A percentile compares a stretch with the other conserved stretches of the same genome.
These are phyloP conservation scores for Fusarium keratoplasticum DNA, from an alignment of 2,329 filamentous ascomycete genomes.

Conservation along the genomic window DNA sequence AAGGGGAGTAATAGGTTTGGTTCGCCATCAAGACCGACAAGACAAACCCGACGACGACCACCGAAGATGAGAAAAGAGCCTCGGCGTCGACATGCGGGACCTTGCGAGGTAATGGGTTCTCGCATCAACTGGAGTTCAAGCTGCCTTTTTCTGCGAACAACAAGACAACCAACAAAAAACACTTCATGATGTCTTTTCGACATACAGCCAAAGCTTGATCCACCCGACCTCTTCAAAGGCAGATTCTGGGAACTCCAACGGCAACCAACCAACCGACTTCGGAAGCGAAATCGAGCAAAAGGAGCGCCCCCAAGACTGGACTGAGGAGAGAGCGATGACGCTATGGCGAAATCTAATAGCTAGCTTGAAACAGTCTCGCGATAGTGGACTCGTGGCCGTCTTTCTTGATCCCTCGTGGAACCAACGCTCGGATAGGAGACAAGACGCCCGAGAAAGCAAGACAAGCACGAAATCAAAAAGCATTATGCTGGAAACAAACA, in stretches of 20 bases:
- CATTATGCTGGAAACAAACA: slow-evolving; percentile 44
- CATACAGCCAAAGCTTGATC: slow-evolving; percentile 45
- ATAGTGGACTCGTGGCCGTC: slow-evolving; percentile 45
- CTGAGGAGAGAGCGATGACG: slow-evolving; percentile 49
- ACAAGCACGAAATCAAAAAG: slow-evolving; percentile 49
- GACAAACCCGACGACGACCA: slow-evolving; percentile 34
- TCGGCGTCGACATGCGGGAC: slow-evolving; percentile 31
- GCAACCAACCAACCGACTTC: slow-evolving; percentile 39
- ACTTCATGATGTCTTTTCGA: slow-evolving; percentile 40
- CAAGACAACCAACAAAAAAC: slow-evolving; percentile 29
- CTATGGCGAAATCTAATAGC: slow-evolving; percentile 52
- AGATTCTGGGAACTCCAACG: slow-evolving; percentile 41
- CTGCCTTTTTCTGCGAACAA: slow-evolving; percentile 42
- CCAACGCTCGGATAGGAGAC: slow-evolving; percentile 39
- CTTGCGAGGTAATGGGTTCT: slow-evolving; percentile 36
- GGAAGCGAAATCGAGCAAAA: slow-evolving; percentile 43
- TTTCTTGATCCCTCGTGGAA: slow-evolving; percentile 41
- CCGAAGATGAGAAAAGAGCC: slow-evolving; percentile 29
- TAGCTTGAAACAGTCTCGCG: slow-evolving; percentile 50
- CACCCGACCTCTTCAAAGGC: slow-evolving; percentile 47
- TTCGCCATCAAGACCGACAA: slow-evolving; percentile 41
- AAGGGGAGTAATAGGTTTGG: slow-evolving; percentile 44
- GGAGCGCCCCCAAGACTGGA: slow-evolving; percentile 34
- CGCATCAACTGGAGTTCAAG: slow-evolving; percentile 45
- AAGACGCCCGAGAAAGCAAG: slow-evolving; percentile 43